Conservation (phyloP, 768 basidiomycete species). For the Clitopilus hobsonii region DNA sequence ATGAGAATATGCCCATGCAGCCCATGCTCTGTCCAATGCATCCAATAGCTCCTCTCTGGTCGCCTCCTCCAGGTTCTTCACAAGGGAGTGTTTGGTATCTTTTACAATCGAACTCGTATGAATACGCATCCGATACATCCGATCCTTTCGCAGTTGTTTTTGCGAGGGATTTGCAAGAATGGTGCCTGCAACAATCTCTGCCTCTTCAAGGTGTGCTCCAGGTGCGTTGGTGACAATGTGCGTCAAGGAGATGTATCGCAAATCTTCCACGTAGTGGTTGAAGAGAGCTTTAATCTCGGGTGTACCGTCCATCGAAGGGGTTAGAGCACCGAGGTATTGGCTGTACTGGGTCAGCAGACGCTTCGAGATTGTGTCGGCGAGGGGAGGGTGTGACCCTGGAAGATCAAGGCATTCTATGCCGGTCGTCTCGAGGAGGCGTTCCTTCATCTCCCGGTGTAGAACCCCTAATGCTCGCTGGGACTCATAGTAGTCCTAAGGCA, state of each 20-base stretch:
- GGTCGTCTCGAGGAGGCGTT: too few relatives aligned
- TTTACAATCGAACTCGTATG: conserved; percentile 49
- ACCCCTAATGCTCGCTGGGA: conserved; percentile 68
- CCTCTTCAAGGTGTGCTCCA: conserved; percentile 56
- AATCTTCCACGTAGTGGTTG: conserved; percentile 53
- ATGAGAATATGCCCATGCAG: conserved; percentile 56
- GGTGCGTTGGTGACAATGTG: conserved; percentile 59
- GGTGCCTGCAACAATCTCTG: conserved; percentile 70
- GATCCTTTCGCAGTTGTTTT: conserved; percentile 51
- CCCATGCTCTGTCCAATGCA: conserved; percentile 56
- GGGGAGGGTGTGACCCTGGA: conserved; percentile 14
- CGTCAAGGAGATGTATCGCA: conserved; percentile 64
- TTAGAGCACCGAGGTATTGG: conserved; percentile 18
- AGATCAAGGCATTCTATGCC: conserved; percentile 35
- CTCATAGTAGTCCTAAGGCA: conserved; percentile 64
- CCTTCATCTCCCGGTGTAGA: conserved; percentile 59
- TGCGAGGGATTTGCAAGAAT: conserved; percentile 70
- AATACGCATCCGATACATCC: conserved; percentile 58
- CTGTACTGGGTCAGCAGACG: conserved; percentile 26
- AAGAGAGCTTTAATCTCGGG: conserved; percentile 36
- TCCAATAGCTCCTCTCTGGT: conserved; percentile 24
- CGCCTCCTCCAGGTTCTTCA: conserved; percentile 20
- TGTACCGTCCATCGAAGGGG: conserved; percentile 19
- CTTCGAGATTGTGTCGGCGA: conserved; percentile 34
- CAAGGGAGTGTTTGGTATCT: conserved; percentile 39